Evolutionary conservation across 441 rosid genomes (phyloP).

Genomic region (Croton laevigatus): DNA sequence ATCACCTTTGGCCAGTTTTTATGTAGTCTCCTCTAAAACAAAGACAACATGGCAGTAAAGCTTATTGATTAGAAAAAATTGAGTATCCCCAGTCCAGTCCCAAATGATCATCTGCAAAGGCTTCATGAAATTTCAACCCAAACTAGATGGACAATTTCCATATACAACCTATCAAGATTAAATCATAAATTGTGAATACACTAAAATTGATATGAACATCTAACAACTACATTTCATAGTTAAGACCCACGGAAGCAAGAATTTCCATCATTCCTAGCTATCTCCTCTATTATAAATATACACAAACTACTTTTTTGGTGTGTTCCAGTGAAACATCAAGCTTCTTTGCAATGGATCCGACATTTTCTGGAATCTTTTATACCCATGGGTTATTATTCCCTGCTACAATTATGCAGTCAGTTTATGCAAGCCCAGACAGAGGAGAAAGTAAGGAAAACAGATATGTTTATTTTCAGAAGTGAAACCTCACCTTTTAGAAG

Average conservation of each 20-base stretch:
- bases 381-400: slow-evolving; percentile 45
- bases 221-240: slow-evolving; percentile 33
- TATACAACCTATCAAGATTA: slow-evolving; percentile 39
- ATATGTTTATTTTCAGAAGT: background rate
- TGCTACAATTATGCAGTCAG: slow-evolving; percentile 33
- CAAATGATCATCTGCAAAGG: slow-evolving; percentile 14
- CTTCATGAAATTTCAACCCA: slow-evolving; percentile 33
- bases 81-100: background rate
- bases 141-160: slow-evolving; percentile 35
- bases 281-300: slow-evolving; percentile 38
- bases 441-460: background rate
- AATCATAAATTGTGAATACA: slow-evolving; percentile 25
- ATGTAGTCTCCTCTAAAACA: too few species aligned
- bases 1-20: too few species aligned
- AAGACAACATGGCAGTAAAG: background rate
- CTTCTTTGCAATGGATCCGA: slow-evolving; percentile 18
- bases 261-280: slow-evolving; percentile 40
- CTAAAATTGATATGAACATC: slow-evolving; percentile 47
- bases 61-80: slow-evolving; percentile 5
- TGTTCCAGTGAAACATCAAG: slow-evolving; percentile 21
- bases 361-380: slow-evolving; percentile 18
- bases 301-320: slow-evolving; percentile 32
- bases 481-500: slow-evolving; percentile 51
- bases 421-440: background rate
- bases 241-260: slow-evolving; percentile 36